Conservation (phyloP, 1,284 basidiomycete genomes). For the Papiliotrema laurentii region DNA sequence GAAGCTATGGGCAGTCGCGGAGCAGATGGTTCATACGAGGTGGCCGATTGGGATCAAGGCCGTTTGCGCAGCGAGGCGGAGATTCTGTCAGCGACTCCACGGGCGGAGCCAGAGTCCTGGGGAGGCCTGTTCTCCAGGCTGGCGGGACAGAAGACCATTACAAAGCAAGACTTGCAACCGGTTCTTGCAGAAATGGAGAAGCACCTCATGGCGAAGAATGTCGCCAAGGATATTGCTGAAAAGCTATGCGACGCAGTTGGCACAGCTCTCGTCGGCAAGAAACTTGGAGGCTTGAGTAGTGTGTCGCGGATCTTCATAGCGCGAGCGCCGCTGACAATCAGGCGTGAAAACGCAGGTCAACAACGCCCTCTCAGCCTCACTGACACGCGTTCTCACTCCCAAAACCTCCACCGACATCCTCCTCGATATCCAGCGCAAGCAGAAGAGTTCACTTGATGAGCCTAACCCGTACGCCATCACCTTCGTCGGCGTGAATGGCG, state of each 20-base stretch:
- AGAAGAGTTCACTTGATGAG: slow-evolving; percentile 58
- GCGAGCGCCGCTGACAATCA: slow-evolving; percentile 36
- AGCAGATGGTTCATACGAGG: slow-evolving; percentile 84
- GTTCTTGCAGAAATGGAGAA: slow-evolving; percentile 92
- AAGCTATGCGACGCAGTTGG: slow-evolving; percentile 93
- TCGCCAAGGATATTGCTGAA: slow-evolving; percentile 90
- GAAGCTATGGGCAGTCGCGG: slow-evolving; percentile 58
- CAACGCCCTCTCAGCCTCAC: slow-evolving; percentile 72
- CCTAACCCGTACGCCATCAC: slow-evolving; percentile 86
- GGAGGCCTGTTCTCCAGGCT: slow-evolving; percentile 70
- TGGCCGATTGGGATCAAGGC: slow-evolving; percentile 82
- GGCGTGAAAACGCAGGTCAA: slow-evolving; percentile 82
- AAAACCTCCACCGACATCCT: slow-evolving; percentile 95
- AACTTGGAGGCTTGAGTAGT: slow-evolving; percentile 82
- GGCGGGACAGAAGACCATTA: slow-evolving; percentile 74
- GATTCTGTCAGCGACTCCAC: slow-evolving; percentile 33
- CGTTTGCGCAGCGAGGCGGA: slow-evolving; percentile 43
- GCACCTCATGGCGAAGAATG: slow-evolving; percentile 98
- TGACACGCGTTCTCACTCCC: slow-evolving; percentile 92
- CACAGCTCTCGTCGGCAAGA: slow-evolving; percentile 81
- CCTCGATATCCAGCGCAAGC: slow-evolving; percentile 58
- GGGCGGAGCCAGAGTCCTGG: slow-evolving; percentile 36
- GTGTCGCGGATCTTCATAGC: slow-evolving; percentile 33
- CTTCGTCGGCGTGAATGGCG: slow-evolving; percentile 99
- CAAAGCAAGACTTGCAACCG: slow-evolving; percentile 76